Evolutionary conservation across 495 filamentous ascomycete genomes (phyloP), one percentile per base, ranked within the genome.

Genomic region (Chaetomium tenue): DNA sequence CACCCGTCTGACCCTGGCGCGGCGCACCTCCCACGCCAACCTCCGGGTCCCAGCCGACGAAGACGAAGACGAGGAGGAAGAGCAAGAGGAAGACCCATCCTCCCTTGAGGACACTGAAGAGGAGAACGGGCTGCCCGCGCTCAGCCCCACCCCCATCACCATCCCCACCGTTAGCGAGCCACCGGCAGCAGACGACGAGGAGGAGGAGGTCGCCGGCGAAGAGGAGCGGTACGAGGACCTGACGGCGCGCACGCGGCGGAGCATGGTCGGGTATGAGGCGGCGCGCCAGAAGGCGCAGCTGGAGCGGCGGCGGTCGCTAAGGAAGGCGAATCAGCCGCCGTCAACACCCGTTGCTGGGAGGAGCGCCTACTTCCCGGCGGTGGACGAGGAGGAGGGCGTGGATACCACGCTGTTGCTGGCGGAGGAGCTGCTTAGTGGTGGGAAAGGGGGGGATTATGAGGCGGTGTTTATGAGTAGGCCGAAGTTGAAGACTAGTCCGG

Each of bases 381-480:
- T 76, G 51, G 74, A 78, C 7, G 78, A 72, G 71, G 67, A 33
- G 26, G 61, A 57, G 44, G 63, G 40, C 6, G 28, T 6, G 65
- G 68, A 71, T 44, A 68, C 64, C 33, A 78, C 62, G 57, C 30
- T 64, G 61, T 16, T 74, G 56, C 42, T 74, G 25, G 66, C 67
- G 11, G 74, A 74, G 64, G 72, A 73, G 64, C 47, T 74, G 63
- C 58, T 74, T 42, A 70, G 42, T 23, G 73, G 65, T n/a, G 84
- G 88, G 57, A 87, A 87, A 18, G 89, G 90, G 62, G 91, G 93
- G 71, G 88, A 89, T 67, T 92, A 94, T 71, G 88, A 89, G 55
- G 89, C 88, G 58, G 87, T 97, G 1, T 97, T 97, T 76, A 92
- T 87, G 76, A 91, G 90, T 46, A 75, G 92, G 64, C 92, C 92